Evolutionary conservation across 148 eudicot species (phyloP).

Genomic region (Spergularia marina): DNA sequence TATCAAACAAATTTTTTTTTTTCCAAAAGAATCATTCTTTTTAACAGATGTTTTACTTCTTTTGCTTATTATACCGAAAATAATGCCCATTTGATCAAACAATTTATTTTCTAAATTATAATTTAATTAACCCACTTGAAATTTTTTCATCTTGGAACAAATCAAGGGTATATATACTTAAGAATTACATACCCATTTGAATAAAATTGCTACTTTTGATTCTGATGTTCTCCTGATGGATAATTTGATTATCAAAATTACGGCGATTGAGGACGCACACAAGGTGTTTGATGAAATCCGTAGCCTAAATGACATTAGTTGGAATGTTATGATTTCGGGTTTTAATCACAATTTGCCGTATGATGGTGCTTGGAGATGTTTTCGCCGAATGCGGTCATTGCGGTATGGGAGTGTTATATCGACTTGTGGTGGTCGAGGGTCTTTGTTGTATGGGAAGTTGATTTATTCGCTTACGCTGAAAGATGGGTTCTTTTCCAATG

Average conservation of each 20-base stretch:
- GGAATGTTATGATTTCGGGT: conserved; percentile 70
- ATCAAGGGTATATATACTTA: conserved; percentile 28
- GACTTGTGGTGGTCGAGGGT: conserved; percentile 55
- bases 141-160: conserved; percentile 38
- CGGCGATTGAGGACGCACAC: conserved; percentile 42
- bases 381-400: conserved; percentile 51
- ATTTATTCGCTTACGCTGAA: conserved; percentile 54
- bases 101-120: neutral
- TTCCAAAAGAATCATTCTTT: conserved; percentile 20
- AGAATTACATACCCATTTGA: conserved; percentile 45
- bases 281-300: conserved; percentile 65
- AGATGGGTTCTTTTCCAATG: conserved; percentile 72
- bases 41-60: conserved; percentile 32
- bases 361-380: conserved; percentile 53
- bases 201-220: conserved; percentile 26
- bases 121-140: conserved; percentile 30
- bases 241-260: conserved; percentile 38
- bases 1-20: conserved; percentile 8
- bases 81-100: neutral
- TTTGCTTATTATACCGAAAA: conserved; percentile 3
- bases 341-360: conserved; percentile 41
- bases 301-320: conserved; percentile 39
- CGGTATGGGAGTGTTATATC: conserved; percentile 62
- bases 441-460: conserved; percentile 45
- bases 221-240: conserved; percentile 38